Conservation (phyloP, 768 basidiomycete species). For the Heimioporus sp. region DNA sequence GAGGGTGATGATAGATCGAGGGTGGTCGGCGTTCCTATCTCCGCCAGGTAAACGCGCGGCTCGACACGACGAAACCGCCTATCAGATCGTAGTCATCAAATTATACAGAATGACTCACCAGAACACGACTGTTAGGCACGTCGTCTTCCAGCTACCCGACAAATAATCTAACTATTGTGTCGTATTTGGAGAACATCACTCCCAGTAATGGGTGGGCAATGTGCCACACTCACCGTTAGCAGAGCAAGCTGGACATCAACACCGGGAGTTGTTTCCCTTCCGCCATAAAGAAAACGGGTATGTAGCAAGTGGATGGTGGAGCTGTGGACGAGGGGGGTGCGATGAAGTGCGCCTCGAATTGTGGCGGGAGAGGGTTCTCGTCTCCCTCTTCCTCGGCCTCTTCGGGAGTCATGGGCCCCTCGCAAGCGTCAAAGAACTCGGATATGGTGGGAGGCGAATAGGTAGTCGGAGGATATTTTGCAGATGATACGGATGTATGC, state of each 20-base stretch:
- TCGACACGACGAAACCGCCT: neutral
- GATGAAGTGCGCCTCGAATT: slow-evolving; percentile 3
- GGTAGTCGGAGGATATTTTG: too few relatives aligned
- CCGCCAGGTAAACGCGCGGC: slow-evolving; percentile 8
- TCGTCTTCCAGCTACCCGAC: slow-evolving; percentile 6
- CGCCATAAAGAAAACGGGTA: slow-evolving; percentile 8
- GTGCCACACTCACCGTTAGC: slow-evolving; percentile 3
- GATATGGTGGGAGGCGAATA: slow-evolving; percentile 1
- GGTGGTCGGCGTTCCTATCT: neutral
- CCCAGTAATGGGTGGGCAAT: slow-evolving; percentile 5
- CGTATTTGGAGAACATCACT: slow-evolving; percentile 6
- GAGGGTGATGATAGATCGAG: slow-evolving; percentile 7
- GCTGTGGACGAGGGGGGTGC: neutral
- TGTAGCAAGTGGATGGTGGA: slow-evolving; percentile 3
- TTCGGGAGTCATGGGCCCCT: neutral
- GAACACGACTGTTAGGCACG: neutral
- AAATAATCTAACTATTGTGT: neutral
- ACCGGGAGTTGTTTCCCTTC: slow-evolving; percentile 1
- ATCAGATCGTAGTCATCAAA: neutral
- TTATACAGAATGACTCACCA: neutral
- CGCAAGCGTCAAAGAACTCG: slow-evolving; percentile 3
- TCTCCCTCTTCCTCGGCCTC: slow-evolving; percentile 1
- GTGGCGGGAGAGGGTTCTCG: neutral
- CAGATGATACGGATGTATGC: neutral
- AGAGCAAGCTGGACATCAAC: slow-evolving; percentile 11